phyloP scores from a whole-genome alignment of 352 stramenopile genomes.

The Pythium monospermum region DNA sequence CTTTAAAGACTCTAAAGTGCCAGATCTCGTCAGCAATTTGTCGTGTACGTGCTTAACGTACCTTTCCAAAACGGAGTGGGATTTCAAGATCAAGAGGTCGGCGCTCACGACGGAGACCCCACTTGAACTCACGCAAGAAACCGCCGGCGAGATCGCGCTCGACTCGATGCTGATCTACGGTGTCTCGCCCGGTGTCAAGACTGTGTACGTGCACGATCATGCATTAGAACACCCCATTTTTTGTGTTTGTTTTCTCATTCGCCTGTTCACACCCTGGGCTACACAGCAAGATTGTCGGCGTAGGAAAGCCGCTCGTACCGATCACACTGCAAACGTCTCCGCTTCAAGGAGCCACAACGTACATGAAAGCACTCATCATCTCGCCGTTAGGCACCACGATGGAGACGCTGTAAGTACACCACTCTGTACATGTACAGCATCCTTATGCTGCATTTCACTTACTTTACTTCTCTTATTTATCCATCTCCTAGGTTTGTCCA shows the following conservation, averaged over 20 bases:
- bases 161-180: constrained; percentile 30
- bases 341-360: not conserved
- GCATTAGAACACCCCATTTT: not conserved
- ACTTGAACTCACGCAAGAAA: constrained; percentile 7
- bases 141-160: constrained; percentile 12
- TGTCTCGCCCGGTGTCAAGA: constrained; percentile 16
- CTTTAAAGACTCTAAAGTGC: constrained; percentile 19
- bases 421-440: too few species aligned
- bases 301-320: not conserved
- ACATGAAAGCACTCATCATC: not conserved
- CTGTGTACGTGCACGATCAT: not conserved
- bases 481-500: too few species aligned
- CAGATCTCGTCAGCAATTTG: constrained; percentile 26
- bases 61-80: constrained; percentile 27
- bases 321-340: not conserved
- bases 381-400: not conserved
- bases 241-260: too few species aligned
- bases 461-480: not conserved
- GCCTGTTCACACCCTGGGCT: too few species aligned
- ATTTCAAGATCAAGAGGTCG: constrained; percentile 20
- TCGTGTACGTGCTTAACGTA: constrained; percentile 40
- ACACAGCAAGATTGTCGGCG: not conserved
- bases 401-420: not conserved
- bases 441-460: too few species aligned
- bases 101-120: constrained; percentile 5